Evolutionary conservation across 2,329 filamentous ascomycete species (phyloP).

Genomic region (Aspergillus ochraceus): DNA sequence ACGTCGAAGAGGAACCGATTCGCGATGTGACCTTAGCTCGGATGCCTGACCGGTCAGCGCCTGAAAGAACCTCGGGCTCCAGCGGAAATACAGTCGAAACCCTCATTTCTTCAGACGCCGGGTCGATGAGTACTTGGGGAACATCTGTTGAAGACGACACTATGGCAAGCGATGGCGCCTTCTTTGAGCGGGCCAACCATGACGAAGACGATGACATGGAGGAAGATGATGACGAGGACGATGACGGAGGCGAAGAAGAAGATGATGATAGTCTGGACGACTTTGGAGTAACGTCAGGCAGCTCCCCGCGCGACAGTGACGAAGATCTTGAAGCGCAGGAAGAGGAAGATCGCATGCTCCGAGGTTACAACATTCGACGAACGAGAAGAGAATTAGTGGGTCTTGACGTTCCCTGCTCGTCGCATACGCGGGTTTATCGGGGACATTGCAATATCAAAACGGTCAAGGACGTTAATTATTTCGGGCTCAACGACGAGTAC

Average conservation of each 20-base stretch:
- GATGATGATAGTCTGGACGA: constrained; percentile 5
- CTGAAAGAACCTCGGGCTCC: neutral
- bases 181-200: neutral
- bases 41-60: neutral
- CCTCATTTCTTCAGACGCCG: neutral
- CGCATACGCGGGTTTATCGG: constrained; percentile 58
- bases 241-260: constrained; percentile 6
- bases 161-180: constrained; percentile 17
- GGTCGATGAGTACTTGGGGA: neutral
- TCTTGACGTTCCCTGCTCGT: constrained; percentile 53
- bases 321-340: constrained; percentile 25
- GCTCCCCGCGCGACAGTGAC: constrained; percentile 14
- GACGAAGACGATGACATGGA: constrained; percentile 3
- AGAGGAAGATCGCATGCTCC: constrained; percentile 41
- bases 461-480: constrained; percentile 70
- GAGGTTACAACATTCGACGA: constrained; percentile 51
- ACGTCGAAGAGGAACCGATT: constrained; percentile 47
- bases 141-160: constrained; percentile 9
- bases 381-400: constrained; percentile 54
- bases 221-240: constrained; percentile 1
- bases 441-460: constrained; percentile 68
- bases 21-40: constrained; percentile 31
- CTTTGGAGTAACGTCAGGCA: neutral
- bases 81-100: neutral
- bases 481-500: constrained; percentile 66